Base-by-base conservation (phyloP, 495 filamentous ascomycete genomes). In the Penicillium antarcticum region DNA sequence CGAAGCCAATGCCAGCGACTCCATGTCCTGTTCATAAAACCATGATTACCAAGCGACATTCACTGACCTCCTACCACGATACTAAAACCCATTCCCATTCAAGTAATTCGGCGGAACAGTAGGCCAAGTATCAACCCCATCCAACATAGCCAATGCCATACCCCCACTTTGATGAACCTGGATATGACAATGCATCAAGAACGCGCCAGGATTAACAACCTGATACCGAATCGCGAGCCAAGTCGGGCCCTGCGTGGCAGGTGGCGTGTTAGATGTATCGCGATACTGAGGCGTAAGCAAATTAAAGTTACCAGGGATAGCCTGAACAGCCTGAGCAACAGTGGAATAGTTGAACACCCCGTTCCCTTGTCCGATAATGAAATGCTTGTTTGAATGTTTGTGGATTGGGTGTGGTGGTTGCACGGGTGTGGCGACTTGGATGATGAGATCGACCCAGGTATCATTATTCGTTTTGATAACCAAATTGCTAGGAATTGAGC, bases 331-430 rank as follows among this genome's bases (percentile, higher is more conserved):
- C 42, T 81, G 78, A 1, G 68, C 75, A 8, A 84, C 79, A 2
- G 71, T 68, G 6, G 64, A 62, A 47, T 72, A 85, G 5, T 65
- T 78, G 52, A 78, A 86, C 0, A 40, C 51, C 0, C 80, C 81
- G 0, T 38, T 49, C 2, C 80, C 81, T 31, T 61, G 49, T 1
- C 83, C 83, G 47, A 85, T 77, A 23, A 78, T 61, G 52, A 75
- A 83, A 48, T 70, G 76, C 50, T 83, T 84, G 60, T 79, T 85
- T 17, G 74, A 78, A 62, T 86, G 82, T 57, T 85, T 85, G 66
- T 86, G 82, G 43, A 86, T 79, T 0, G 79, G 76, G 48, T 86
- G 83, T 32, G 74, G 62, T 0, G 74, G 68, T 42, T 70, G 61
- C 4, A 74, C 48, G 7, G 69, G 57, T 1, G 61, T 56, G 10